phyloP scores from a whole-genome alignment of 768 basidiomycete genomes.

The Tulasnella sp. region DNA sequence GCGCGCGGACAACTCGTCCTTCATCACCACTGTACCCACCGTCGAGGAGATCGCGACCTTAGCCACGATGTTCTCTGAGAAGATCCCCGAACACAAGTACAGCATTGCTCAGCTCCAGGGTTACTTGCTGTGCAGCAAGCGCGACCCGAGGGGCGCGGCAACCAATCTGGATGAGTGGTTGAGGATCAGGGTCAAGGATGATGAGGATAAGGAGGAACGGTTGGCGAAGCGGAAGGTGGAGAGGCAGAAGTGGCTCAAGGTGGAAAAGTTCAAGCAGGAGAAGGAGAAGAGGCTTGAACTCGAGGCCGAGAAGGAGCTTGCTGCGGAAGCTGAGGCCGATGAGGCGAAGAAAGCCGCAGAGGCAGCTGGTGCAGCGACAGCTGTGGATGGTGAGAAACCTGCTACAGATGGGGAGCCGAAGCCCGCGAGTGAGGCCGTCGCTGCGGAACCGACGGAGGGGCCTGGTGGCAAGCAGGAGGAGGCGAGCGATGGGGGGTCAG shows the following conservation, averaged over 20 bases:
- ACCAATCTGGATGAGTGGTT: not conserved
- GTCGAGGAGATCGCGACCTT: constrained; percentile 27
- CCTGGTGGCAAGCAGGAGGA: no score
- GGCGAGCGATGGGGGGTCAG: not conserved
- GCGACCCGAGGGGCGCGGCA: not conserved
- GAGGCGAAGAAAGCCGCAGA: constrained; percentile 2
- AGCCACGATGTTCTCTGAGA: constrained; percentile 68
- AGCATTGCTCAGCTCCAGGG: constrained; percentile 86
- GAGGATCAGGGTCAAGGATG: not conserved
- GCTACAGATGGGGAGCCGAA: not conserved
- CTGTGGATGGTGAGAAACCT: not conserved
- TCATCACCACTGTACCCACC: not conserved
- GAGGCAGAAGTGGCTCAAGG: not conserved
- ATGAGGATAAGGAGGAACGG: constrained; percentile 5
- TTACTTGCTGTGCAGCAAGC: constrained; percentile 25
- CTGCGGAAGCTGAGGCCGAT: not conserved
- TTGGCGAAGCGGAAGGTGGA: constrained; percentile 1
- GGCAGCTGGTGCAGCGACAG: not conserved
- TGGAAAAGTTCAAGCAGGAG: constrained; percentile 1
- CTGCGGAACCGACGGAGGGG: not conserved
- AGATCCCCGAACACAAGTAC: constrained; percentile 76
- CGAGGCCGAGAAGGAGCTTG: constrained; percentile 5
- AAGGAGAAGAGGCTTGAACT: constrained; percentile 5
- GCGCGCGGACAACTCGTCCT: not conserved
- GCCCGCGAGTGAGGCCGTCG: not conserved